Conservation (phyloP, 345 rosid species). For the Eucalyptus sp. region DNA sequence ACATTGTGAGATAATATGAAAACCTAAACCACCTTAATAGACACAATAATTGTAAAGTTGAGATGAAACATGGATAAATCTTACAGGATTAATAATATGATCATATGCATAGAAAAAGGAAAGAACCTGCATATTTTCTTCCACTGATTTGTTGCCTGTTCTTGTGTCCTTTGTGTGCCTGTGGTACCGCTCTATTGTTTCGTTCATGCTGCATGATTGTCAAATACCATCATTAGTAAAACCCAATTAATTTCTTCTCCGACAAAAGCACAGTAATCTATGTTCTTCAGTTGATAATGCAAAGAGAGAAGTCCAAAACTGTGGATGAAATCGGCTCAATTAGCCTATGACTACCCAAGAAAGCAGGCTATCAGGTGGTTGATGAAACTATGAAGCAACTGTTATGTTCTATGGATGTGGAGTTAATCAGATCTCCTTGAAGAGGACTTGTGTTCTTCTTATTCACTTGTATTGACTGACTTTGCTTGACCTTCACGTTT, state of each 20-base stretch:
- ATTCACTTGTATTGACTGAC: background rate
- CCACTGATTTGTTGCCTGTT: background rate
- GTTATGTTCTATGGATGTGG: background rate
- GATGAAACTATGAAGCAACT: background rate
- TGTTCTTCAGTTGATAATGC: background rate
- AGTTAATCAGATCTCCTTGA: background rate
- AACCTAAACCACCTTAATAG: background rate
- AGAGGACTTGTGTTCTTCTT: background rate
- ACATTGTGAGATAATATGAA: background rate
- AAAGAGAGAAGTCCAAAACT: background rate
- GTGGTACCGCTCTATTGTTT: conserved; percentile 11
- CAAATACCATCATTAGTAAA: background rate
- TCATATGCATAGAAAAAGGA: background rate
- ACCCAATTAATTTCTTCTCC: background rate
- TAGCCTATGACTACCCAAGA: background rate
- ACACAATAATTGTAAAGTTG: background rate
- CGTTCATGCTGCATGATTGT: conserved; percentile 12
- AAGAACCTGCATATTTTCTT: conserved; percentile 15
- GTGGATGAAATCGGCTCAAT: background rate
- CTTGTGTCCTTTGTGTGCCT: conserved; percentile 9
- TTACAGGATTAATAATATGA: background rate
- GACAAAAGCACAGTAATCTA: background rate
- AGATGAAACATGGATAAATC: background rate
- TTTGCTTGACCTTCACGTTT: background rate
- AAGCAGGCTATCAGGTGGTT: background rate